Percentiles rank a stretch among this genome's conserved stretches.
Evolutionary conservation across 495 filamentous ascomycete species (phyloP).

Genomic region (Mytilinidion resinicola): DNA sequence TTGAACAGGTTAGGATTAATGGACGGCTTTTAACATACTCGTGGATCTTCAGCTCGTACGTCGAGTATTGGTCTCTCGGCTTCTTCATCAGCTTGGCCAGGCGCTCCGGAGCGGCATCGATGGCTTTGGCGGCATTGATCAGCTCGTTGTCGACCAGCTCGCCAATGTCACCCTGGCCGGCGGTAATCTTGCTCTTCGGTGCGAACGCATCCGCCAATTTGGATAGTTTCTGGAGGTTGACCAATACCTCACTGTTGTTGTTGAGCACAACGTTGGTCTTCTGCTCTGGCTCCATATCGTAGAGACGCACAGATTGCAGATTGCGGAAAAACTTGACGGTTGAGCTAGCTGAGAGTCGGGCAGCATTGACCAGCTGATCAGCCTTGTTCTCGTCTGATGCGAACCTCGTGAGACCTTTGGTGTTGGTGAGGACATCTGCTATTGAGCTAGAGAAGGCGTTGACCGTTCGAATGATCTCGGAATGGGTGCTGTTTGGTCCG

Average conservation of each 20-base stretch:
- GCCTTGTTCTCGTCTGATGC: conserved; percentile 91
- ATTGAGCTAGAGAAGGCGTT: conserved; percentile 84
- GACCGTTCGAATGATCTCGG: conserved; percentile 87
- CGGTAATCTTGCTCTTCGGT: conserved; percentile 73
- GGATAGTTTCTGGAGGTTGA: conserved; percentile 82
- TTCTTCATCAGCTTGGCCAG: conserved; percentile 89
- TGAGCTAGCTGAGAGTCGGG: conserved; percentile 76
- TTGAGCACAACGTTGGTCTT: conserved; percentile 96
- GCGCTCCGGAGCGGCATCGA: conserved; percentile 82
- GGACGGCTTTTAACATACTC: conserved; percentile 40
- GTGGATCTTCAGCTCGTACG: conserved; percentile 90
- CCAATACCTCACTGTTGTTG: conserved; percentile 88
- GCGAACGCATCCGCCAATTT: conserved; percentile 88
- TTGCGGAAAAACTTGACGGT: conserved; percentile 95
- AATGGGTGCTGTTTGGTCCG: conserved; percentile 85
- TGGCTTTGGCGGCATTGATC: conserved; percentile 88
- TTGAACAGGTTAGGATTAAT: not conserved
- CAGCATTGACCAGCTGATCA: conserved; percentile 72
- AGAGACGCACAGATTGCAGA: conserved; percentile 86
- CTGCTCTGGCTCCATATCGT: conserved; percentile 76
- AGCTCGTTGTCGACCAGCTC: conserved; percentile 91
- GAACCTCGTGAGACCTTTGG: conserved; percentile 89
- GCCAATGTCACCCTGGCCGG: conserved; percentile 74
- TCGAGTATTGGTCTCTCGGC: conserved; percentile 88
- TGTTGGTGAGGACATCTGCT: conserved; percentile 90